These are phyloP conservation scores for Tuber brumale DNA, from an alignment of 495 filamentous ascomycete species.

Conservation along the genomic window DNA sequence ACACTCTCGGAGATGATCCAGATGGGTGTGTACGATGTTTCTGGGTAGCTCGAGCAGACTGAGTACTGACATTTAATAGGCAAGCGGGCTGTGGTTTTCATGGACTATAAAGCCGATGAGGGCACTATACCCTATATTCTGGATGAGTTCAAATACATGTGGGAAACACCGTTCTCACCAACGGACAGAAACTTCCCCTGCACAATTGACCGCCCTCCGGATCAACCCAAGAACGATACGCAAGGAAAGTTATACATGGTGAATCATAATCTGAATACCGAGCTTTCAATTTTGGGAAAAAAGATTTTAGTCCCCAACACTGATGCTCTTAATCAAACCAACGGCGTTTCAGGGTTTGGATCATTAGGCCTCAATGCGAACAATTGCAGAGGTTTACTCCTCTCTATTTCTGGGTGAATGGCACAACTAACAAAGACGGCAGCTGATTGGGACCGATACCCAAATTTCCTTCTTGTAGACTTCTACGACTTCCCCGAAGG, in stretches of 20 bases:
- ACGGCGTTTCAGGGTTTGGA: conserved; percentile 58
- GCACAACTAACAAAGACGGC: conserved; percentile 8
- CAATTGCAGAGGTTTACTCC: conserved; percentile 57
- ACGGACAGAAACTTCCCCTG: conserved; percentile 60
- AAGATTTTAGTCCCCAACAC: conserved; percentile 70
- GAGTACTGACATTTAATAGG: conserved; percentile 12
- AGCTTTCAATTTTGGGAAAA: conserved; percentile 56
- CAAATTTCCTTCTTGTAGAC: conserved; percentile 84
- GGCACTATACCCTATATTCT: conserved; percentile 66
- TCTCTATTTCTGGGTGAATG: conserved; percentile 2
- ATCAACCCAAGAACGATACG: conserved; percentile 50
- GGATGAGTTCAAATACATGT: conserved; percentile 67
- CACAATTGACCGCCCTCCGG: conserved; percentile 61
- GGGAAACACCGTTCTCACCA: conserved; percentile 71
- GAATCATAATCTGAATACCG: conserved; percentile 84
- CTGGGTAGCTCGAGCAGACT: conserved; percentile 44
- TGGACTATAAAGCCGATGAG: conserved; percentile 83
- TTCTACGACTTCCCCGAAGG: conserved; percentile 54
- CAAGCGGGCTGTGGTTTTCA: conserved; percentile 59
- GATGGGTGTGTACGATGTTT: conserved; percentile 47
- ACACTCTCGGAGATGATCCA: conserved; percentile 74
- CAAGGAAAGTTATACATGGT: conserved; percentile 70
- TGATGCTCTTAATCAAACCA: conserved; percentile 59
- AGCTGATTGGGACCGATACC: conserved; percentile 61
- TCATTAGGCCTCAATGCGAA: conserved; percentile 64